Evolutionary conservation across 441 rosid genomes (phyloP).

Genomic region (Sinapis alba): DNA sequence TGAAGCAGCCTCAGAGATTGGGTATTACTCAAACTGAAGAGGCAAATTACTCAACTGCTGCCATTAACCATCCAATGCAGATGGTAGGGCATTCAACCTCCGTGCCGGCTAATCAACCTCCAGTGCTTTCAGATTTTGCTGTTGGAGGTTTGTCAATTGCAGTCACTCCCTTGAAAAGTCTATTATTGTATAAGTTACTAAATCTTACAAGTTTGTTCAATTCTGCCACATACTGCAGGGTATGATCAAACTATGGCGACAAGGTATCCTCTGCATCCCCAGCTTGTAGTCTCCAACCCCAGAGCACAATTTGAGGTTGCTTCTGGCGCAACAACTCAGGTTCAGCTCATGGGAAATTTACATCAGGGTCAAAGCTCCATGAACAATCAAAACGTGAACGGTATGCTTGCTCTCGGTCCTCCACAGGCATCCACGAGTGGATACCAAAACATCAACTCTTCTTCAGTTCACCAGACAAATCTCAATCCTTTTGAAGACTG

Average conservation of each 20-base stretch:
- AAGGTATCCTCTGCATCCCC: constrained; percentile 60
- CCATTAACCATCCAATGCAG: constrained; percentile 62
- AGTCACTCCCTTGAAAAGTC: background rate
- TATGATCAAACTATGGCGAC: constrained; percentile 54
- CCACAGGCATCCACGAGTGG: constrained; percentile 63
- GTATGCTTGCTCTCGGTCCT: constrained; percentile 79
- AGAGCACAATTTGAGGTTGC: constrained; percentile 46
- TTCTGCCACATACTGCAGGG: constrained; percentile 45
- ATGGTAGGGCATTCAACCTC: constrained; percentile 53
- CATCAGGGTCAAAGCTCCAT: constrained; percentile 48
- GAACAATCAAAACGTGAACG: constrained; percentile 49
- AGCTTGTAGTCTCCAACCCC: constrained; percentile 60
- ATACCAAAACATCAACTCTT: constrained; percentile 55
- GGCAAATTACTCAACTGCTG: constrained; percentile 50
- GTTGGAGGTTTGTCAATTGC: constrained; percentile 59
- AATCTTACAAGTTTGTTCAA: constrained; percentile 3
- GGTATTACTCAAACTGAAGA: constrained; percentile 54
- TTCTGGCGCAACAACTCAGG: constrained; percentile 41
- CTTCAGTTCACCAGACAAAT: constrained; percentile 53
- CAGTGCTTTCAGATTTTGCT: constrained; percentile 53
- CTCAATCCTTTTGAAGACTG: constrained; percentile 84
- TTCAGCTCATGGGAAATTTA: constrained; percentile 55
- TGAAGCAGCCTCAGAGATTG: constrained; percentile 65
- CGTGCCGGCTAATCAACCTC: constrained; percentile 56
- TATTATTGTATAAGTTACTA: background rate